phyloP scores from a whole-genome alignment of 169 alveolate species.

The Plasmodium coatneyi region DNA sequence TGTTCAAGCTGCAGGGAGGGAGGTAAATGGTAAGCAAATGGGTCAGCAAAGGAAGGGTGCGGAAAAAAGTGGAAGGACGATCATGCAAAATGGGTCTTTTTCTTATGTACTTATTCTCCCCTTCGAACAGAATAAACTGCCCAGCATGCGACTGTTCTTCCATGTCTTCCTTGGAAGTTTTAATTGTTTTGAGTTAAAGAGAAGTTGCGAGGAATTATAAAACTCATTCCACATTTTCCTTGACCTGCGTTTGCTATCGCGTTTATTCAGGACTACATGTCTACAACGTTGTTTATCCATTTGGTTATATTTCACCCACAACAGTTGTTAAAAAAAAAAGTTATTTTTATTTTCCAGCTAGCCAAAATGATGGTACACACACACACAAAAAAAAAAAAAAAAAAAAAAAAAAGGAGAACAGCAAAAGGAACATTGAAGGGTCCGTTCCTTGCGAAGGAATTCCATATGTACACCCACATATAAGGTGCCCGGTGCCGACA shows the following conservation, averaged over 20 bases:
- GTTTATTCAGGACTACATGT: neutral
- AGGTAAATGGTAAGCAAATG: neutral
- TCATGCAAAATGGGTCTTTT: neutral
- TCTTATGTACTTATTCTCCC: constrained; percentile 37
- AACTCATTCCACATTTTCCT: neutral
- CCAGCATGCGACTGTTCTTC: neutral
- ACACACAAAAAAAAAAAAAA: neutral
- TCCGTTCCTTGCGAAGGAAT: too few relatives aligned
- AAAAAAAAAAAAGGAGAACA: too few relatives aligned
- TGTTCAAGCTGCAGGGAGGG: constrained; percentile 3
- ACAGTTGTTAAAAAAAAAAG: neutral
- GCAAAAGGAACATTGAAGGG: too few relatives aligned
- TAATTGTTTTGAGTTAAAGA: neutral
- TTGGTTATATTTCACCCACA: neutral
- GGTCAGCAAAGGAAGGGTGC: neutral
- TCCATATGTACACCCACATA: too few relatives aligned
- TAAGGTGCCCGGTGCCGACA: too few relatives aligned
- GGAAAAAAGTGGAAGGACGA: neutral
- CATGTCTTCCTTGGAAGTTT: neutral
- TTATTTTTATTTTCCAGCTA: neutral
- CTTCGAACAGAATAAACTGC: constrained; percentile 41
- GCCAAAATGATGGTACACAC: neutral
- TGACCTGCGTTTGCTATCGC: neutral
- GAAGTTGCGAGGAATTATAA: neutral
- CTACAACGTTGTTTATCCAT: neutral